These are phyloP conservation scores for Melastoma candidum DNA, from an alignment of 441 rosid genomes.

Conservation along the genomic window DNA sequence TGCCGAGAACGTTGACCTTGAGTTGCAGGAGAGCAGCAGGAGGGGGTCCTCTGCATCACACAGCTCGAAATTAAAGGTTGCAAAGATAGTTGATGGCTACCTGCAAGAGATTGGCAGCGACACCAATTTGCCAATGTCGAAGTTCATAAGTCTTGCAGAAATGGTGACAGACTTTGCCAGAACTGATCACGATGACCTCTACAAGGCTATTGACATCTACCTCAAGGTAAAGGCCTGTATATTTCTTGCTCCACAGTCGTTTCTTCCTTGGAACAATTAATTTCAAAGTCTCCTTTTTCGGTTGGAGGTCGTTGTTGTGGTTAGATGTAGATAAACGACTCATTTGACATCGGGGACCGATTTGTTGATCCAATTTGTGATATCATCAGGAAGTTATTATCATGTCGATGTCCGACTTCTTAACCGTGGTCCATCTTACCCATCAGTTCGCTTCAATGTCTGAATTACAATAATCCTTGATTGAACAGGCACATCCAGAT, in stretches of 20 bases:
- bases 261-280: neutral
- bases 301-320: conserved; percentile 13
- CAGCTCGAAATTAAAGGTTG: conserved; percentile 49
- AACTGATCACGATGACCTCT: conserved; percentile 48
- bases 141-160: conserved; percentile 45
- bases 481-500: conserved; percentile 41
- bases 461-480: neutral
- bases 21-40: conserved; percentile 61
- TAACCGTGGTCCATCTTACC: too few relatives aligned
- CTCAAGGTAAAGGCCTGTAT: conserved; percentile 39
- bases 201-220: conserved; percentile 55
- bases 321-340: conserved; percentile 10
- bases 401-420: too few relatives aligned
- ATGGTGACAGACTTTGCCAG: conserved; percentile 43
- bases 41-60: conserved; percentile 63
- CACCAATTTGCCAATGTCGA: conserved; percentile 38
- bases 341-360: conserved; percentile 6
- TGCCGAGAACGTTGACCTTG: conserved; percentile 68
- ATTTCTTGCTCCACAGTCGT: neutral
- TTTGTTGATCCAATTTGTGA: neutral
- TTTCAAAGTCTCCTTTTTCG: conserved; percentile 14
- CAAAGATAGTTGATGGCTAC: conserved; percentile 54
- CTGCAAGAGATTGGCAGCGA: conserved; percentile 58
- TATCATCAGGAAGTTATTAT: neutral
- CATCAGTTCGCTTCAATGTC: neutral